phyloP scores from a whole-genome alignment of 2,329 filamentous ascomycete species.

The Tolypocladium tundrense region DNA sequence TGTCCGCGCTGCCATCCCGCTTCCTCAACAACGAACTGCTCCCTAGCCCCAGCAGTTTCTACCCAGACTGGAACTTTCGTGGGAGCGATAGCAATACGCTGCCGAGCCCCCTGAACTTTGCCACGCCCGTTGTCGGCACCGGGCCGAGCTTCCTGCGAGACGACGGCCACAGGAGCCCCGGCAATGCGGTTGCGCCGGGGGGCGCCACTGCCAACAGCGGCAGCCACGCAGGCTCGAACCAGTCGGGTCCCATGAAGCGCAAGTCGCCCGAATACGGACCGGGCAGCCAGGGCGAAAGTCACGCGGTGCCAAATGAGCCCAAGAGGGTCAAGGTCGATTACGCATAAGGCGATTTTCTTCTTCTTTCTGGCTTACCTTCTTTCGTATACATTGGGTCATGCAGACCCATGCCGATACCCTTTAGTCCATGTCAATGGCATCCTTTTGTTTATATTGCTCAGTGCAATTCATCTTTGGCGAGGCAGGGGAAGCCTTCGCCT shows the following conservation, averaged over 20 bases:
- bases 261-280: constrained; percentile 44
- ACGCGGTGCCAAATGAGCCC: constrained; percentile 33
- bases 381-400: not conserved
- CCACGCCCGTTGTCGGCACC: constrained; percentile 60
- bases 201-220: constrained; percentile 6
- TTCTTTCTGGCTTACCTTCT: not conserved
- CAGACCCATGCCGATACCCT: constrained; percentile 6
- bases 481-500: not conserved
- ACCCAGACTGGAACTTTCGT: constrained; percentile 78
- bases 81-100: constrained; percentile 71
- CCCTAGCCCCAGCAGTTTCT: constrained; percentile 86
- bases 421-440: not conserved
- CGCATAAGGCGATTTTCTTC: not conserved
- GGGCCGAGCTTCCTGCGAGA: constrained; percentile 55
- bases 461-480: not conserved
- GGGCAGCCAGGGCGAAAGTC: constrained; percentile 28
- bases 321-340: constrained; percentile 45
- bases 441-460: not conserved
- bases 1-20: constrained; percentile 85
- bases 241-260: constrained; percentile 30
- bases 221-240: constrained; percentile 4
- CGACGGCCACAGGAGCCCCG: constrained; percentile 24
- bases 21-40: constrained; percentile 83
- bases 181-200: constrained; percentile 5
- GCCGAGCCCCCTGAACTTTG: constrained; percentile 86